Evolutionary conservation across 352 stramenopile genomes (phyloP).

Genomic region (Thalassiosira livingstoniorum): DNA sequence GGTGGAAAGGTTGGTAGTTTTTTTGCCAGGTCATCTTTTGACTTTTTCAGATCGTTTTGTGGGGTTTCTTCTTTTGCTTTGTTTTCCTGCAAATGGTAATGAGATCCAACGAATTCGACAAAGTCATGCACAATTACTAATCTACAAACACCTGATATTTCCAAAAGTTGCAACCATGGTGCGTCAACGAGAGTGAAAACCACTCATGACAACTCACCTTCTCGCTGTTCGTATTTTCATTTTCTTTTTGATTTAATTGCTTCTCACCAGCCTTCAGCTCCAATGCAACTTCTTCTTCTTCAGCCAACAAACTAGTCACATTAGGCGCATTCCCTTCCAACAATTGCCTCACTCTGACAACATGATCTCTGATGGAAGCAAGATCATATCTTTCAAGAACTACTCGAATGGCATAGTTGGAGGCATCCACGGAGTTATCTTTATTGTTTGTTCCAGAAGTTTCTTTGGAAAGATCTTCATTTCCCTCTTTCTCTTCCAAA

Average conservation of each 20-base stretch:
- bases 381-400: conserved; percentile 81
- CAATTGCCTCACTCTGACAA: conserved; percentile 66
- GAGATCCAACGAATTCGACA: too few species aligned
- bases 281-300: conserved; percentile 7
- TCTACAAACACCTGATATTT: too few species aligned
- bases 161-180: too few species aligned
- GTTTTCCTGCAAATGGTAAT: conserved; percentile 17
- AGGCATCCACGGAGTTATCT: neutral
- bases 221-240: neutral
- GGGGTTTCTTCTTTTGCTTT: conserved; percentile 42
- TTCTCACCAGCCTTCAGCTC: neutral
- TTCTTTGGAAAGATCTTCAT: neutral
- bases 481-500: conserved; percentile 39
- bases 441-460: neutral
- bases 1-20: conserved; percentile 56
- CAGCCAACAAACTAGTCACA: conserved; percentile 49
- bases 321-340: conserved; percentile 77
- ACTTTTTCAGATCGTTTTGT: too few species aligned
- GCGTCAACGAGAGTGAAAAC: too few species aligned
- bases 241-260: neutral
- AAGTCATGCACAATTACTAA: too few species aligned
- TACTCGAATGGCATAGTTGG: conserved; percentile 68
- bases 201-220: neutral
- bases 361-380: conserved; percentile 72
- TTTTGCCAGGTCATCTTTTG: conserved; percentile 21